phyloP scores from a whole-genome alignment of 2,329 filamentous ascomycete genomes.

The Cercospora zeina region DNA sequence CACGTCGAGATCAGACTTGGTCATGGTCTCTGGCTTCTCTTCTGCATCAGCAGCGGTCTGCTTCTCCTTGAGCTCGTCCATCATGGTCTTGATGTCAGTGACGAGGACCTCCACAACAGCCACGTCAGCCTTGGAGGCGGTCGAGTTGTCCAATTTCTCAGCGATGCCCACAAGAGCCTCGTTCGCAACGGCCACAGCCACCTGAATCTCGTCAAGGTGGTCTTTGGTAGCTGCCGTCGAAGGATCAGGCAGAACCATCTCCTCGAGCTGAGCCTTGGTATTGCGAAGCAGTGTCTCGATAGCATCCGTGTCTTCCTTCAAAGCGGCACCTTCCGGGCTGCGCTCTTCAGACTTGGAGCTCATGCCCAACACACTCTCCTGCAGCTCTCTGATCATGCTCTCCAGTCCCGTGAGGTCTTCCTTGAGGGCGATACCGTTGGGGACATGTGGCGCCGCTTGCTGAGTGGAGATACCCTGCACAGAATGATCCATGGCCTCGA shows the following conservation, averaged over 20 bases:
- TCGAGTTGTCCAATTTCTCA: slow-evolving; percentile 64
- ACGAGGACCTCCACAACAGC: slow-evolving; percentile 74
- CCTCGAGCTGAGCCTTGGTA: slow-evolving; percentile 83
- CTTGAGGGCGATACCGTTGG: slow-evolving; percentile 47
- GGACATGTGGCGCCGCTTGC: slow-evolving; percentile 41
- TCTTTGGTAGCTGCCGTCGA: slow-evolving; percentile 67
- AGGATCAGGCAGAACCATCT: slow-evolving; percentile 65
- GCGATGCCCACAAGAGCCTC: slow-evolving; percentile 68
- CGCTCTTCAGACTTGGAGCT: slow-evolving; percentile 43
- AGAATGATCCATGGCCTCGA: slow-evolving; percentile 70
- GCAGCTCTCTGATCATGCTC: slow-evolving; percentile 56
- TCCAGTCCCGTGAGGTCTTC: slow-evolving; percentile 56
- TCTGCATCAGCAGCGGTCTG: slow-evolving; percentile 49
- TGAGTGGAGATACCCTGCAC: slow-evolving; percentile 50
- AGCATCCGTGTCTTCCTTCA: slow-evolving; percentile 81
- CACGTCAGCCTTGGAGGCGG: slow-evolving; percentile 77
- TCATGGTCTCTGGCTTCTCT: slow-evolving; percentile 60
- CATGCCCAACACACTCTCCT: slow-evolving; percentile 59
- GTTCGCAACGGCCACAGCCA: slow-evolving; percentile 71
- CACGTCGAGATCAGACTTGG: slow-evolving; percentile 77
- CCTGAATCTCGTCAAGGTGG: slow-evolving; percentile 63
- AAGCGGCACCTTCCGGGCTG: slow-evolving; percentile 56
- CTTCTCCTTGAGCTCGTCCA: slow-evolving; percentile 65
- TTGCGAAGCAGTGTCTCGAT: slow-evolving; percentile 89
- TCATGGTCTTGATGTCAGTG: slow-evolving; percentile 69